Percentiles rank a stretch among this genome's conserved stretches.
Evolutionary conservation across 116 monocot species (phyloP).

Genomic region (Zostera marina): DNA sequence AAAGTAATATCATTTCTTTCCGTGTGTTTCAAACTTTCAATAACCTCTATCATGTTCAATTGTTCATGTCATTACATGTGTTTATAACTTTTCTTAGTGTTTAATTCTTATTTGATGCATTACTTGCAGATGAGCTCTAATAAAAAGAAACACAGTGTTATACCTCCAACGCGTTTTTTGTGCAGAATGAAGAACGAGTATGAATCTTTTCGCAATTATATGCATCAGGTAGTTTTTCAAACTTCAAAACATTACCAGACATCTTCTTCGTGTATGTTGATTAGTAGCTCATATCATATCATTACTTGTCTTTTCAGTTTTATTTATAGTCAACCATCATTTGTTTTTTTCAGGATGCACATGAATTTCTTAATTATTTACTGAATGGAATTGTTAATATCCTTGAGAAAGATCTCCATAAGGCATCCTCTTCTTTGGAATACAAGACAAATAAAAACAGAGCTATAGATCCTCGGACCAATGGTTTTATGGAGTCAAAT

Average conservation of each 20-base stretch:
- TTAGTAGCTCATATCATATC: no score
- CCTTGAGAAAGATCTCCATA: constrained; percentile 33
- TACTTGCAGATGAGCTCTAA: constrained; percentile 56
- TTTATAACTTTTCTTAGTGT: no score
- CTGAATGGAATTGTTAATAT: constrained; percentile 87
- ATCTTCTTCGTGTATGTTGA: neutral
- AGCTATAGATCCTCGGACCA: constrained; percentile 18
- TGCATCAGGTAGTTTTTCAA: constrained; percentile 33
- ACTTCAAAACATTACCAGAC: neutral
- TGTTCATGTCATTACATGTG: no score
- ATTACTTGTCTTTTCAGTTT: no score
- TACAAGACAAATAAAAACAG: constrained; percentile 46
- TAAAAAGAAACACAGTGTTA: constrained; percentile 78
- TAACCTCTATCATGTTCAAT: no score
- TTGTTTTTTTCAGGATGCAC: constrained; percentile 60
- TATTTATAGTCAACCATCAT: neutral
- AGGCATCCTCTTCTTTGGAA: constrained; percentile 8
- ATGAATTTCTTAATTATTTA: constrained; percentile 89
- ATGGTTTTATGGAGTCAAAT: constrained; percentile 59
- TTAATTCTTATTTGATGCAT: neutral
- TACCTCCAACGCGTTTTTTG: constrained; percentile 75
- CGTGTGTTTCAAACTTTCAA: no score
- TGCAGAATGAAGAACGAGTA: constrained; percentile 56
- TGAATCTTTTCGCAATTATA: constrained; percentile 19
- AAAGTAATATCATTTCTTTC: no score